Percentiles rank a stretch among this genome's conserved stretches.
phyloP scores from a whole-genome alignment of 306 rosid species.

The Glycine latifolia region DNA sequence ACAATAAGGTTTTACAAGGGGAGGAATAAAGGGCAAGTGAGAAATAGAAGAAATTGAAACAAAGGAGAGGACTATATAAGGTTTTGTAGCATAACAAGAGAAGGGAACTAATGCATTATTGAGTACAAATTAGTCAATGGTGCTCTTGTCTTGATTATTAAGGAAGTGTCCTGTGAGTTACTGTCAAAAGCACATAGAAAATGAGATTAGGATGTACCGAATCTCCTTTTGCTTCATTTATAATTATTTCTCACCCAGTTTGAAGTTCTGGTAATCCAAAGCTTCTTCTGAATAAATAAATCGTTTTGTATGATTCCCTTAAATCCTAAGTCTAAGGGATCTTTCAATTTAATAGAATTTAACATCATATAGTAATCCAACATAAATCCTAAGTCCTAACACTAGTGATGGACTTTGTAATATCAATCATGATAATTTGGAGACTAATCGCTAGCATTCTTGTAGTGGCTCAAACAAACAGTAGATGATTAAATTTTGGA shows the following conservation, averaged over 20 bases:
- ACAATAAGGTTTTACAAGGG: constrained; percentile 7
- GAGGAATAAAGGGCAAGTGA: constrained; percentile 38
- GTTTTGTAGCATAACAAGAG: background rate
- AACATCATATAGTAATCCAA: too few relatives aligned
- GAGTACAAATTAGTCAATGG: background rate
- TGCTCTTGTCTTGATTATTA: constrained; percentile 16
- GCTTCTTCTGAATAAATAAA: constrained; percentile 28
- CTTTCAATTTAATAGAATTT: too few relatives aligned
- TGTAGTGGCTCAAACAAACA: too few relatives aligned
- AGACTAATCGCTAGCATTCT: too few relatives aligned
- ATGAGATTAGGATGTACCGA: background rate
- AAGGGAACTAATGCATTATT: background rate
- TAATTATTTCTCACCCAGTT: constrained; percentile 21
- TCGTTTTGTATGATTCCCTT: constrained; percentile 12
- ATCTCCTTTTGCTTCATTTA: constrained; percentile 40
- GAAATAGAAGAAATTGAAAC: constrained; percentile 20
- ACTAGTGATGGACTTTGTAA: too few relatives aligned
- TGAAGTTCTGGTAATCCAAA: constrained; percentile 31
- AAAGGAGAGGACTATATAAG: background rate
- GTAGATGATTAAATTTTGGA: too few relatives aligned
- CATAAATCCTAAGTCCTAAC: too few relatives aligned
- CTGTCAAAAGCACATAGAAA: constrained; percentile 9
- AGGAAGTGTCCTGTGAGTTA: constrained; percentile 19
- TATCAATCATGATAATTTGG: too few relatives aligned
- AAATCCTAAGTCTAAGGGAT: background rate